phyloP scores from a whole-genome alignment of 2,329 filamentous ascomycete genomes.

The Botrytis sinoallii region DNA sequence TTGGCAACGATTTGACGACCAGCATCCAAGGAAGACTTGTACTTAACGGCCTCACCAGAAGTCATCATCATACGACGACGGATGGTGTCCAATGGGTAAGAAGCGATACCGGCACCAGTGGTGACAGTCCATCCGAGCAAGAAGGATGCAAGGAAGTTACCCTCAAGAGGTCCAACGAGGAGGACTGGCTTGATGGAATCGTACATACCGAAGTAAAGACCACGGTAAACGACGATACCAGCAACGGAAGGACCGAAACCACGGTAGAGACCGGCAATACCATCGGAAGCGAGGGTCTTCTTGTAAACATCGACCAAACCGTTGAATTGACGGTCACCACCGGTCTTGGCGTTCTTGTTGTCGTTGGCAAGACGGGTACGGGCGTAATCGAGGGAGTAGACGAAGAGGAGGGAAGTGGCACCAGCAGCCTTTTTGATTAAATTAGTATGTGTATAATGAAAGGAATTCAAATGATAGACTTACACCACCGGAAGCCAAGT shows the following conservation, averaged over 20 bases:
- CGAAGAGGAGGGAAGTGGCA: slow-evolving; percentile 99
- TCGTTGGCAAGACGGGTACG: slow-evolving; percentile 99
- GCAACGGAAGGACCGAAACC: slow-evolving; percentile 99
- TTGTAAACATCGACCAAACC: slow-evolving; percentile 99
- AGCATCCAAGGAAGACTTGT: slow-evolving; percentile 94
- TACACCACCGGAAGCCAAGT: slow-evolving; percentile 99
- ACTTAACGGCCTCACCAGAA: slow-evolving; percentile 96
- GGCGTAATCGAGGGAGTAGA: slow-evolving; percentile 99
- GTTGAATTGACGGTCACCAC: slow-evolving; percentile 99
- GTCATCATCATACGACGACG: slow-evolving; percentile 99
- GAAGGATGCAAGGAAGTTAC: slow-evolving; percentile 99
- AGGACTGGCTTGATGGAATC: slow-evolving; percentile 99
- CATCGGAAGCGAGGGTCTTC: slow-evolving; percentile 98
- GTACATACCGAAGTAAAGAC: slow-evolving; percentile 99
- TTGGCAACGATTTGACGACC: slow-evolving; percentile 94
- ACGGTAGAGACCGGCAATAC: slow-evolving; percentile 99
- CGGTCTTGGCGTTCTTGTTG: slow-evolving; percentile 95
- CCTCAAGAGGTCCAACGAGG: slow-evolving; percentile 84
- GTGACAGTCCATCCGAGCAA: slow-evolving; percentile 97
- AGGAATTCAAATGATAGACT: slow-evolving; percentile 42
- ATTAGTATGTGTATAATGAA: slow-evolving; percentile 15
- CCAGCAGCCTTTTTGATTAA: slow-evolving; percentile 67
- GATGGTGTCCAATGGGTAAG: slow-evolving; percentile 99
- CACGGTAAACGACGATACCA: slow-evolving; percentile 99
- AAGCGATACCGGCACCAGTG: slow-evolving; percentile 99